Evolutionary conservation across 768 basidiomycete species (phyloP), one percentile per base, ranked within the genome.

Genomic region (Phanerodontia chrysosporium): DNA sequence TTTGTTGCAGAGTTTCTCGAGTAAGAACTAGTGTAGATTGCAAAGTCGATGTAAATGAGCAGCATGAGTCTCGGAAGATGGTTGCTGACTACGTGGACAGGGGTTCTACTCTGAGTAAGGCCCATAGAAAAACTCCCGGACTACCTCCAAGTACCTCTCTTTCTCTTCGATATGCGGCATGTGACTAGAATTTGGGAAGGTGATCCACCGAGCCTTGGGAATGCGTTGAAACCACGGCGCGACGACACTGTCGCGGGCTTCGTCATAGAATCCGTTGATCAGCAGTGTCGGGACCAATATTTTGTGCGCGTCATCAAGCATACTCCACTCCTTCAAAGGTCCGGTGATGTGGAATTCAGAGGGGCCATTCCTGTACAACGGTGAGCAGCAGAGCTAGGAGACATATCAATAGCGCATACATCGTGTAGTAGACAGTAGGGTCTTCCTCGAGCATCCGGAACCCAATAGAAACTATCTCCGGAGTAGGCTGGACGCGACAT

Each of bases 401-500:
- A 18, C n/a, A n/a, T n/a, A 44, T 1, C 32, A 42, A 18, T 25
- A 27, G 24, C 54, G 65, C 76, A 45, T 46, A 81, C 82, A 84
- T 81, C 1, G 78, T 77, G 39, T 65, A 58, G 52, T 77, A 77
- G 4, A 82, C 80, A 0, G 81, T 83, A 3, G 77, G 71, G 55
- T 83, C 82, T 42, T 75, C 70, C 6, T 73, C 75, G 6, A 76
- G 48, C 60, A 64, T 67, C 21, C 58, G 69, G 49, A 81, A 70
- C 27, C 73, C 58, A 35, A 62, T 58, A 5, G 64, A 16, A 4
- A 83, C 65, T 9, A 75, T 69, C 42, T 72, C 57, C 0, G 84
- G 83, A 69, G 73, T 72, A 0, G 82, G 81, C 36, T 80, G 65
- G 10, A 79, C 3, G 27, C 74, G 70, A 64, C 81, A 84, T 12